Conservation (phyloP, 495 filamentous ascomycete species). For the Podospora anserina region DNA sequence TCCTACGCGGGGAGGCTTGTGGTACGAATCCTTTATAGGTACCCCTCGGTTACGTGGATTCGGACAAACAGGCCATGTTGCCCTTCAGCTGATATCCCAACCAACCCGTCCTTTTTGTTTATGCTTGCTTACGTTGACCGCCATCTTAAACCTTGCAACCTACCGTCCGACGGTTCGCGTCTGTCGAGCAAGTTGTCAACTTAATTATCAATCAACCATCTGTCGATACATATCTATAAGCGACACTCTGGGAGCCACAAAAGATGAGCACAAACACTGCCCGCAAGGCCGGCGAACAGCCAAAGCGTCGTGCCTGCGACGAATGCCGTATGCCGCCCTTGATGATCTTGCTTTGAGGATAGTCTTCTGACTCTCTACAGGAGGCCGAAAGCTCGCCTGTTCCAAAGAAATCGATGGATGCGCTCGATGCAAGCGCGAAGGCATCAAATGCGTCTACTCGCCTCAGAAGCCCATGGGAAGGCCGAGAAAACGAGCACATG, state of each 20-base stretch:
- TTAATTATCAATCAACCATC: neutral
- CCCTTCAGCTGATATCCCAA: neutral
- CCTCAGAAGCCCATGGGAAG: slow-evolving; percentile 61
- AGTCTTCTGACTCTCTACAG: slow-evolving; percentile 32
- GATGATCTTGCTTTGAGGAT: neutral
- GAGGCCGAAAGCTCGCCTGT: slow-evolving; percentile 59
- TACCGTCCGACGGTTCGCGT: neutral
- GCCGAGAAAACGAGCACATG: slow-evolving; percentile 53
- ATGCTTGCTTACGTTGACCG: neutral
- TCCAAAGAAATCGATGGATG: slow-evolving; percentile 57
- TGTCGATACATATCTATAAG: neutral
- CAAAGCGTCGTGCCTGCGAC: slow-evolving; percentile 57
- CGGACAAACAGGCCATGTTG: neutral
- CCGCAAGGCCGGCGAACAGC: slow-evolving; percentile 18
- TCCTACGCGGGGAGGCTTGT: neutral
- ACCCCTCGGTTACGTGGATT: neutral
- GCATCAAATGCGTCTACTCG: slow-evolving; percentile 56
- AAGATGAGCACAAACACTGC: slow-evolving; percentile 4
- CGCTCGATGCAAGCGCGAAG: slow-evolving; percentile 53
- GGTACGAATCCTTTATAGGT: neutral
- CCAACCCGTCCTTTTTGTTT: neutral
- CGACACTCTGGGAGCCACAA: neutral
- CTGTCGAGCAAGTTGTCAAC: neutral
- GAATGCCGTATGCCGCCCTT: slow-evolving; percentile 56
- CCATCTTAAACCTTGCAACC: neutral